Evolutionary conservation across 78 protist species (phyloP).

Genomic region (Capsaspora owczarzaki): DNA sequence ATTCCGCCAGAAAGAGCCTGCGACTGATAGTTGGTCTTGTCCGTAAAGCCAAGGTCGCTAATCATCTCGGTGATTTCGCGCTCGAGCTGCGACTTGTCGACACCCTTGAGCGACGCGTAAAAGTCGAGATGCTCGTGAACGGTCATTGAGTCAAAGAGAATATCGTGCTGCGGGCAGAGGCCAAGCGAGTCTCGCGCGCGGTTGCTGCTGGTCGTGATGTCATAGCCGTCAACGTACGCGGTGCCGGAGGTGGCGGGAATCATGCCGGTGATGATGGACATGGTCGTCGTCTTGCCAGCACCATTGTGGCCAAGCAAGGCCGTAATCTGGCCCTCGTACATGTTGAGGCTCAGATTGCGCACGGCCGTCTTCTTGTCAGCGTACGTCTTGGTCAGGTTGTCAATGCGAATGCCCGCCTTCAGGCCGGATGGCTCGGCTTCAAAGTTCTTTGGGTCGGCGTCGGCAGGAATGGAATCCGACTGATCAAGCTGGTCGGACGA

Average conservation of each 20-base stretch:
- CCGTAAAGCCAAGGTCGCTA: neutral
- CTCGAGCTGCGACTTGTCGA: conserved; percentile 8
- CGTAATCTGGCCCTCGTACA: conserved; percentile 27
- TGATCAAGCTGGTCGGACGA: neutral
- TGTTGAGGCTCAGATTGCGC: neutral
- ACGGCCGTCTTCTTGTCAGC: conserved; percentile 3
- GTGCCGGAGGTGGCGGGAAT: conserved; percentile 59
- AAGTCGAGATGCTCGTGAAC: conserved; percentile 55
- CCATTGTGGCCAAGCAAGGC: conserved; percentile 49
- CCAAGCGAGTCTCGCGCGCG: conserved; percentile 39
- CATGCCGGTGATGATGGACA: conserved; percentile 68
- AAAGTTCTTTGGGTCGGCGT: neutral
- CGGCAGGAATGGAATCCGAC: too few relatives aligned
- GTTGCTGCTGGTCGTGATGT: conserved; percentile 4
- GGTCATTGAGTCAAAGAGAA: conserved; percentile 53
- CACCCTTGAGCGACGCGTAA: conserved; percentile 36
- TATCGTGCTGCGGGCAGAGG: conserved; percentile 79
- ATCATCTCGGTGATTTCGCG: conserved; percentile 3
- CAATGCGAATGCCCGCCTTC: conserved; percentile 2
- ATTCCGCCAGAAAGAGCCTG: conserved; percentile 25
- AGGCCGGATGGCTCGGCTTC: neutral
- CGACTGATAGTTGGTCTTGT: neutral
- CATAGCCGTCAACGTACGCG: conserved; percentile 53
- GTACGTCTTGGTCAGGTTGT: conserved; percentile 16
- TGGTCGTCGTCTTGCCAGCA: conserved; percentile 47